A percentile compares a stretch with the other conserved stretches of the same genome.
These are phyloP conservation scores for Vitrella brassicaformis DNA, from an alignment of 73 alveolate species.

Conservation along the genomic window DNA sequence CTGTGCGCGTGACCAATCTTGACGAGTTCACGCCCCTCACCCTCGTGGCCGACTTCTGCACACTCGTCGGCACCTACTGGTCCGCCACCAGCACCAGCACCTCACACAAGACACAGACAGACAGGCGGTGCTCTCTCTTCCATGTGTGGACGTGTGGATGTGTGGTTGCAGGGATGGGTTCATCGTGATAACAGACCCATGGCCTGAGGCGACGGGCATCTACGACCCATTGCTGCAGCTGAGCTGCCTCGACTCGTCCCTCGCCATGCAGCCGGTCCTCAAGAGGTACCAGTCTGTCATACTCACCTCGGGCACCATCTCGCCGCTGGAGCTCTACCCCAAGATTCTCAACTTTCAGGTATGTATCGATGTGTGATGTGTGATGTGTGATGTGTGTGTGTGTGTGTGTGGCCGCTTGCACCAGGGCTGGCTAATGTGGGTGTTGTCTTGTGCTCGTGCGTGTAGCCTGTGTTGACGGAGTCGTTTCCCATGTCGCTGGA, in stretches of 20 bases:
- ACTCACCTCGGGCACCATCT: conserved; percentile 66
- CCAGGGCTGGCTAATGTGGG: too few species aligned
- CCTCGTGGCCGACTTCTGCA: conserved; percentile 57
- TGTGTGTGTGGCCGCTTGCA: too few species aligned
- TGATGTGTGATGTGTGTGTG: too few species aligned
- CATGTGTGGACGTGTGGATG: too few species aligned
- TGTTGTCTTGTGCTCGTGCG: neutral
- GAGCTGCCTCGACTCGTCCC: conserved; percentile 63
- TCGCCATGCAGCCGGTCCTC: conserved; percentile 60
- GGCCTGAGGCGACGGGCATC: conserved; percentile 55
- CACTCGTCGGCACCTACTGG: conserved; percentile 55
- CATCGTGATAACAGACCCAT: conserved; percentile 62
- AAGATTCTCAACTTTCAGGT: conserved; percentile 44
- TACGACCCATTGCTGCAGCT: conserved; percentile 42
- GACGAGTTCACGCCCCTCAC: conserved; percentile 53
- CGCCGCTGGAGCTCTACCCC: conserved; percentile 65
- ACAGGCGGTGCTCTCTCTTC: too few species aligned
- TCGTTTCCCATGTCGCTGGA: conserved; percentile 58
- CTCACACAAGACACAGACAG: too few species aligned
- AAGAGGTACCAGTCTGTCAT: conserved; percentile 54
- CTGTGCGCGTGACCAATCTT: conserved; percentile 48
- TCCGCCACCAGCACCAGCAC: neutral
- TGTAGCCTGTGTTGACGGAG: conserved; percentile 32
- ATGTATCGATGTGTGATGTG: too few species aligned
- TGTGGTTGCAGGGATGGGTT: conserved; percentile 42